Conservation (phyloP, 1,284 basidiomycete species). For the Malassezia nana region DNA sequence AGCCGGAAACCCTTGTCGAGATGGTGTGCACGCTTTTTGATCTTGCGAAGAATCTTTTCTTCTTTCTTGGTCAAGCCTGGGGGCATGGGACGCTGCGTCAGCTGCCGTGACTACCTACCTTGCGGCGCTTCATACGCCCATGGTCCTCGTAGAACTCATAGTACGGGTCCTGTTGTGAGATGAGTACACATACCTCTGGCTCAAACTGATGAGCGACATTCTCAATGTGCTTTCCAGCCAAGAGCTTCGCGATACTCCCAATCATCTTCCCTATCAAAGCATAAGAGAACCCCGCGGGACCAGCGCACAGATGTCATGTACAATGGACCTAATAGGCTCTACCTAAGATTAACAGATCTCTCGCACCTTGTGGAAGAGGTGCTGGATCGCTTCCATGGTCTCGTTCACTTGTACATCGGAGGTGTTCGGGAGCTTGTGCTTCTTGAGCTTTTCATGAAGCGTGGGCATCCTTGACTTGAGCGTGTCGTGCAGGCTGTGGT, state of each 20-base stretch:
- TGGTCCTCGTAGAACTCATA: constrained; percentile 66
- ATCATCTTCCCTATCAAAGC: constrained; percentile 7
- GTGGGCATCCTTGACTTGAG: neutral
- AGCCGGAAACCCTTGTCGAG: constrained; percentile 81
- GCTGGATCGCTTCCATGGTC: neutral
- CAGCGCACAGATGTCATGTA: neutral
- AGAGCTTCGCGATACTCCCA: neutral
- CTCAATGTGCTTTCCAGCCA: constrained; percentile 1
- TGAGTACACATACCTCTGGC: constrained; percentile 8
- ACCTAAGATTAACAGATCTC: neutral
- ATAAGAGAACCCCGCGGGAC: neutral
- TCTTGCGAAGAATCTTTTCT: constrained; percentile 55
- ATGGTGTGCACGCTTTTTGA: constrained; percentile 63
- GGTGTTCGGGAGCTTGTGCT: neutral
- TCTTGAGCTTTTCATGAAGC: neutral
- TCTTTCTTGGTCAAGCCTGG: constrained; percentile 69
- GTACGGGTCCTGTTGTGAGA: constrained; percentile 56
- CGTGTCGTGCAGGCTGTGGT: constrained; percentile 1
- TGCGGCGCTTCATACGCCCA: constrained; percentile 61
- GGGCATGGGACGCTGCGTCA: constrained; percentile 55
- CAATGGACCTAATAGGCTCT: neutral
- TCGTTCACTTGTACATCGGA: neutral
- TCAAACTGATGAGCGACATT: constrained; percentile 8
- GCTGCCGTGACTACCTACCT: constrained; percentile 43
- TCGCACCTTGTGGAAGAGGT: constrained; percentile 1